Percentiles rank a stretch among this genome's conserved stretches.
Evolutionary conservation across 371 early-diverging fungal genomes (phyloP).

Genomic region (Funneliformis caledonium): DNA sequence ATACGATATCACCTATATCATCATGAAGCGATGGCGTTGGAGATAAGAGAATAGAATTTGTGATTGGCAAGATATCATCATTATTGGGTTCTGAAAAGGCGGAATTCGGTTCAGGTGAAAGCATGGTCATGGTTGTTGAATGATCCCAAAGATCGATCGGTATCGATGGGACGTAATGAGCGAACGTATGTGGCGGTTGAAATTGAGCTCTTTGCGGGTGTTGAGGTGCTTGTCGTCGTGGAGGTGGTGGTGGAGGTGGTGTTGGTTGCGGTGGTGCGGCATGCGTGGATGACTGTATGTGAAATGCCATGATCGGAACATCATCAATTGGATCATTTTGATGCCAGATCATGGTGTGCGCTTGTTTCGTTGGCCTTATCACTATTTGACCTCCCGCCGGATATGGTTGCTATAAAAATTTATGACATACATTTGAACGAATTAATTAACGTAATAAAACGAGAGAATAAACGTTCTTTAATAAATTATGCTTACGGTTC

Average conservation of each 20-base stretch:
- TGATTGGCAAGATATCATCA: not conserved
- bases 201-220: not conserved
- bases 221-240: not conserved
- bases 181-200: not conserved
- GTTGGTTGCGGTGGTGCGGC: not conserved
- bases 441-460: too few relatives aligned
- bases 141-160: not conserved
- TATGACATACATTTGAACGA: too few relatives aligned
- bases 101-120: not conserved
- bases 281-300: not conserved
- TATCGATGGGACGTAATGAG: not conserved
- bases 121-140: not conserved
- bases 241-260: not conserved
- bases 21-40: not conserved
- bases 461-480: too few relatives aligned
- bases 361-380: not conserved
- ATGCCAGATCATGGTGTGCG: not conserved
- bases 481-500: not conserved
- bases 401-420: not conserved
- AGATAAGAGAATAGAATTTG: not conserved
- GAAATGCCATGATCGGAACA: not conserved
- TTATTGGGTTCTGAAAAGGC: not conserved
- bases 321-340: not conserved
- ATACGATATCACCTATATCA: not conserved
- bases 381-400: not conserved